Base-by-base conservation (phyloP, 257 asterid genomes). In the Capsicum pubescens region DNA sequence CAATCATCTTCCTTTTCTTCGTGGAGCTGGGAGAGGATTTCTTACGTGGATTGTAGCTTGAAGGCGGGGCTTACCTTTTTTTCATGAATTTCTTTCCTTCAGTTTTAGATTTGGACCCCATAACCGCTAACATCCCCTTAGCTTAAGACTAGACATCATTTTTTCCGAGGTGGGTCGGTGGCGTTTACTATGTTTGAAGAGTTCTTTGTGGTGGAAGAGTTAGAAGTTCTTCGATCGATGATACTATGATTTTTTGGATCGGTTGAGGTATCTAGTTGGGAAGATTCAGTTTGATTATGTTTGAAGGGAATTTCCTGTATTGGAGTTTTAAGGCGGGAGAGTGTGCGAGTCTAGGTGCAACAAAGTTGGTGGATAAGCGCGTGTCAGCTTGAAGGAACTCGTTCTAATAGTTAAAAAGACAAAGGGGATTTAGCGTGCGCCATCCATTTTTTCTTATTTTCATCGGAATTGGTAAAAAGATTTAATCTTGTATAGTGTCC, bases 241-340 rank as follows among this genome's bases (percentile, higher is more conserved):
- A 13, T 76, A 52, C 15, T 71, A 42, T 54, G 63, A 52, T 52
- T 14, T 26, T 68, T 76, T 14, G 63, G 64, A 52, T 76, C 13
- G 63, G 81, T 76, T 52, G 48, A 13, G 26, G 12, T 54, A 26
- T 39, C 50, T 32, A 26, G 12, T 52, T 76, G 64, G 81, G 48
- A 76, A 52, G 50, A 76, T 52, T 76, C 63, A 76, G 81, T 76
- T 21, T n/a, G n/a, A n/a, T n/a, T n/a, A n/a, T n/a, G n/a, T n/a
- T n/a, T 76, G 81, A 54, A 7, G 48, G 48, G 39, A 13, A 54
- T 76, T 76, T 76, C 81, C 81, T 21, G 32, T 35, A 14, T 26
- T 76, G 46, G 64, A 26, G 0, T 54, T 19, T 19, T 26, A 1
- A 26, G 32, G 32, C 32, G 32, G 32, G 32, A 26, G 32, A 26